Percentiles rank a stretch among this genome's conserved stretches.
Conservation (phyloP, 108 stramenopile species). For the Fragilariopsis cylindrus region DNA sequence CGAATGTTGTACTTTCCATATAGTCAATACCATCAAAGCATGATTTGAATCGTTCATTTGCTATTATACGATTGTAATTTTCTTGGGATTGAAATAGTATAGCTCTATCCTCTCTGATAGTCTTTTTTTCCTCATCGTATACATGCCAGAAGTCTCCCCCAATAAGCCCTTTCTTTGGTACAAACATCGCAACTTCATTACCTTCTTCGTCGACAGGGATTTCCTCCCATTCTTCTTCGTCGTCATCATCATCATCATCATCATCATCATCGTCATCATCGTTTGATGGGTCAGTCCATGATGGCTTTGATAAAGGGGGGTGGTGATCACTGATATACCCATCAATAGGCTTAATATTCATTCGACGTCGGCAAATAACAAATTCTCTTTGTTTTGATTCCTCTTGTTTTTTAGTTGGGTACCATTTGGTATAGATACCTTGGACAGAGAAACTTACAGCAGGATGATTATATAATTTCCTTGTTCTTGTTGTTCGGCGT, state of each 20-base stretch:
- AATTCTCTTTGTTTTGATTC: background rate
- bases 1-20: constrained; percentile 22
- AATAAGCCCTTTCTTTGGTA: background rate
- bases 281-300: no score
- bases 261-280: background rate
- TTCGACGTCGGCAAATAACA: constrained; percentile 11
- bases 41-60: background rate
- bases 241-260: background rate
- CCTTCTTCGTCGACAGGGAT: background rate
- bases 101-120: constrained; percentile 4
- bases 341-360: constrained; percentile 2
- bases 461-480: no score
- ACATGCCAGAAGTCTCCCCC: constrained; percentile 6
- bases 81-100: constrained; percentile 13
- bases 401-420: background rate
- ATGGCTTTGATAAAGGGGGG: no score
- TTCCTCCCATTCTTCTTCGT: background rate
- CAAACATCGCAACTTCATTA: constrained; percentile 4
- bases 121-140: background rate
- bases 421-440: constrained; percentile 4
- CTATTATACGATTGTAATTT: background rate
- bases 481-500: no score
- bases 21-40: constrained; percentile 3
- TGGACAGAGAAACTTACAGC: background rate
- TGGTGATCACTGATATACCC: background rate